A percentile compares a stretch with the other conserved stretches of the same genome.
Conservation (phyloP, 2,329 filamentous ascomycete species). For the Fusarium dlaminii region DNA sequence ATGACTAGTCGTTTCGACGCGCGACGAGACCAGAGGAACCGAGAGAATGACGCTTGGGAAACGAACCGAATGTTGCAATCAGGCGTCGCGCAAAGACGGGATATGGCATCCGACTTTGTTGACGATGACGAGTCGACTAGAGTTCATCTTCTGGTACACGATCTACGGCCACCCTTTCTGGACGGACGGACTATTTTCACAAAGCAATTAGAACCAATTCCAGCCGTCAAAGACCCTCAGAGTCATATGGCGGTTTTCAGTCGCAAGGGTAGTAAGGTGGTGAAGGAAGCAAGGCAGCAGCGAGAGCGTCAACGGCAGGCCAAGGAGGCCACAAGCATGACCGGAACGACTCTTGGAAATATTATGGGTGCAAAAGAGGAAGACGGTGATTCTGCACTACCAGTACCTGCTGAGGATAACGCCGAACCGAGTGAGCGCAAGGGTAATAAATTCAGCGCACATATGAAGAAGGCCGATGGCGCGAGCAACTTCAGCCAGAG, state of each 20-base stretch:
- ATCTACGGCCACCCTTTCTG: constrained; percentile 91
- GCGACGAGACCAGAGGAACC: constrained; percentile 84
- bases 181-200: constrained; percentile 97
- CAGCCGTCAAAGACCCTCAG: constrained; percentile 90
- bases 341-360: constrained; percentile 91
- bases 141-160: constrained; percentile 91
- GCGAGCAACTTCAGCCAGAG: constrained; percentile 93
- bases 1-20: constrained; percentile 76
- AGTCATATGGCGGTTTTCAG: constrained; percentile 99
- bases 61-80: constrained; percentile 98
- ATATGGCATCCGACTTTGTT: constrained; percentile 79
- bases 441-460: constrained; percentile 83
- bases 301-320: constrained; percentile 94
- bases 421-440: constrained; percentile 59
- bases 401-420: constrained; percentile 77
- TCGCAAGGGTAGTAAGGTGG: constrained; percentile 91
- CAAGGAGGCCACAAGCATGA: constrained; percentile 91
- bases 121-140: constrained; percentile 91
- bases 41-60: constrained; percentile 97
- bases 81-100: constrained; percentile 89
- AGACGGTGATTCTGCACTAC: constrained; percentile 87
- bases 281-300: constrained; percentile 90
- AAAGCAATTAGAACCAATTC: constrained; percentile 94
- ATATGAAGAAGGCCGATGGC: constrained; percentile 86
- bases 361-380: constrained; percentile 96